phyloP scores from a whole-genome alignment of 2,329 filamentous ascomycete genomes.

The Xylaria sp. region DNA sequence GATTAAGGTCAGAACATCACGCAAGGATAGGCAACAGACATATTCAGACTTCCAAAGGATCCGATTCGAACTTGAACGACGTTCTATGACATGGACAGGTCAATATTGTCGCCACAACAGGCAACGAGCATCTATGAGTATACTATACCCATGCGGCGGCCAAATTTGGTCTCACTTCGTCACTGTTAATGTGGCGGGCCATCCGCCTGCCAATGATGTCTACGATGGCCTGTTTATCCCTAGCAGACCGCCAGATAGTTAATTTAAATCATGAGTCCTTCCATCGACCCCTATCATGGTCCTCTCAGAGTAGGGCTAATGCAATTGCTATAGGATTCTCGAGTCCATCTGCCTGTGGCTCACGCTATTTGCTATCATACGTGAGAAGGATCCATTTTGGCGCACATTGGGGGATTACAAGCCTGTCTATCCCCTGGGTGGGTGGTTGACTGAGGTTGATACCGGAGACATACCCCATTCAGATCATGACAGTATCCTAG shows the following conservation, averaged over 20 bases:
- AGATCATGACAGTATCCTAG: not conserved
- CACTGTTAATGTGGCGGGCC: constrained; percentile 21
- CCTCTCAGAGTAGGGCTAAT: constrained; percentile 21
- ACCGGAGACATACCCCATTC: not conserved
- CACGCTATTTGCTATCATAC: not conserved
- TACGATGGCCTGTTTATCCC: constrained; percentile 1
- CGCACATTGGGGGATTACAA: not conserved
- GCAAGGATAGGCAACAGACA: not conserved
- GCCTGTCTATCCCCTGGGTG: not conserved
- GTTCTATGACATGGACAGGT: constrained; percentile 8
- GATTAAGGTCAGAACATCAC: not conserved
- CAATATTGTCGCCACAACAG: constrained; percentile 21
- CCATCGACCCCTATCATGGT: not conserved
- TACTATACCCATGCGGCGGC: not conserved
- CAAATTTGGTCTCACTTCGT: not conserved
- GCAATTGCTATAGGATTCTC: not conserved
- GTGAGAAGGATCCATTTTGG: not conserved
- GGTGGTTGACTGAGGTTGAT: not conserved
- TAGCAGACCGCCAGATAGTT: constrained; percentile 11
- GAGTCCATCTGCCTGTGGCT: not conserved
- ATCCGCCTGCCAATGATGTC: constrained; percentile 33
- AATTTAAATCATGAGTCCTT: not conserved
- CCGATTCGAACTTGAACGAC: constrained; percentile 19
- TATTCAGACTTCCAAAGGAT: constrained; percentile 12
- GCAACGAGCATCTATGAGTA: not conserved